Base-by-base conservation (phyloP, 2,329 filamentous ascomycete genomes). In the Fusarium sp. region DNA sequence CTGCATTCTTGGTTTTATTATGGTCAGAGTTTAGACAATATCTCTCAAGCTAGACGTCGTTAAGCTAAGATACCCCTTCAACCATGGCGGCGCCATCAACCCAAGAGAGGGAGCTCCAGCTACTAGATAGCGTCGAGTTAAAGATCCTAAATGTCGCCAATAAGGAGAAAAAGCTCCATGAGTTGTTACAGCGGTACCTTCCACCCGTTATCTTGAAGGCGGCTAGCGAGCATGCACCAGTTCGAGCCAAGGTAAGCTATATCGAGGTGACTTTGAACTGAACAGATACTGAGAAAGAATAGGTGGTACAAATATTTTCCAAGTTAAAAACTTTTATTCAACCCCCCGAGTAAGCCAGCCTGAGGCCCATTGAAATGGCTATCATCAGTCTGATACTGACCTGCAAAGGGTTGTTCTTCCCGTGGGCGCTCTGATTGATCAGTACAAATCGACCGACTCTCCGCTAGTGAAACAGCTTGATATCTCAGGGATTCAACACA, bases 401-500 rank as follows among this genome's bases (percentile, higher is more conserved):
- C 14, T 8, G 4, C 13, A 13, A 20, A 86, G 85, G 47, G 88
- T 97, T 67, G 85, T 94, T 53, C 83, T 99, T 8, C 96, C 96
- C 1, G 94, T 98, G 14, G 86, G 88, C n/a, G 88, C 90, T 17
- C 84, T 99, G 18, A 79, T 98, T 54, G 90, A 94, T 71, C 96
- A 98, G 77, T 97, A 97, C 84, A 97, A 96, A 78, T 74, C 92
- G 21, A 88, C 88, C 36, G 84, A 88, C 37, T 90, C 90, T 14
- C 83, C 90, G 2, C 84, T 97, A 36, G 88, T 99, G 67, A 90
- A 93, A 66, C 92, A 97, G 76, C 91, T 97, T 71, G 94, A 98
- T 78, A 82, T 98, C 39, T 85, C 91, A 18, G 97, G 97, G 76
- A 91, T 97, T 36, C 92, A 96, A 74, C 93, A 97, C 75, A 96